Evolutionary conservation across 73 alveolate genomes (phyloP).

Genomic region (Blepharisma japonicum): DNA sequence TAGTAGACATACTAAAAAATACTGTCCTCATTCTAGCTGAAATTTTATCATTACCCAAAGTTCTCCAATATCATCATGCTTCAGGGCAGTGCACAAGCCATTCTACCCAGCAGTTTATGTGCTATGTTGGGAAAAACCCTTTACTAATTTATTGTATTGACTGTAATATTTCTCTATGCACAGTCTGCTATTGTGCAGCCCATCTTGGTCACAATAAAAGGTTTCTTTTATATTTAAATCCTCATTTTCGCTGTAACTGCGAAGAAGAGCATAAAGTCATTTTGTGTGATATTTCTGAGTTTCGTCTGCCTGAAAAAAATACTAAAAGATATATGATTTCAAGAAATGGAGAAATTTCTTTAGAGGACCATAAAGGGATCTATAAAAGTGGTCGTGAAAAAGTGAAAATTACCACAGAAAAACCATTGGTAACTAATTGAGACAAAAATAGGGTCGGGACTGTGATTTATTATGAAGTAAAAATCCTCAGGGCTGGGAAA

Average conservation of each 20-base stretch:
- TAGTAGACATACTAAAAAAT: background rate
- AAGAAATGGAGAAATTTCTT: background rate
- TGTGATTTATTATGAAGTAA: background rate
- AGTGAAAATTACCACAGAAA: background rate
- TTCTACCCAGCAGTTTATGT: background rate
- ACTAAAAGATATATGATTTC: background rate
- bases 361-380: background rate
- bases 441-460: background rate
- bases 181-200: background rate
- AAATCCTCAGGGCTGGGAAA: conserved; percentile 3
- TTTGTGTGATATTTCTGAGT: background rate
- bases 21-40: background rate
- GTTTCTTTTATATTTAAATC: background rate
- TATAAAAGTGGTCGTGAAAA: background rate
- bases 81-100: background rate
- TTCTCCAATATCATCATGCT: background rate
- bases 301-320: background rate
- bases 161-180: background rate
- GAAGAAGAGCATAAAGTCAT: background rate
- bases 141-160: background rate
- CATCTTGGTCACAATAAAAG: background rate
- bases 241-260: background rate
- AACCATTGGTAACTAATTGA: background rate
- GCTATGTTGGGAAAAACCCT: conserved; percentile 5
- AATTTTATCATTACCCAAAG: background rate